A percentile compares a stretch with the other conserved stretches of the same genome.
Evolutionary conservation across 768 basidiomycete genomes (phyloP).

Genomic region (Leucocoprinus leucothites): DNA sequence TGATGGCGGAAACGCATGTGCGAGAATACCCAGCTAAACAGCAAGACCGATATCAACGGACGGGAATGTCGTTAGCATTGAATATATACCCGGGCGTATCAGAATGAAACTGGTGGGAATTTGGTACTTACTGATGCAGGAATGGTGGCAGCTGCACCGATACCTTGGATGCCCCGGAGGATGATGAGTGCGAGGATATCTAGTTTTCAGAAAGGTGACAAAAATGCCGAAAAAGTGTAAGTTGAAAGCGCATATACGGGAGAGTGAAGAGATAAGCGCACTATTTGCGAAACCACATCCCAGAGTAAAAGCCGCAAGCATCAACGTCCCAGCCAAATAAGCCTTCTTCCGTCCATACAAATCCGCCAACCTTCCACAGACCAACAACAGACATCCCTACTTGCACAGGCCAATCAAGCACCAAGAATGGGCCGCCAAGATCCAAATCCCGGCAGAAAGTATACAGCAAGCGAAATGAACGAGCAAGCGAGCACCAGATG

Average conservation of each 20-base stretch:
- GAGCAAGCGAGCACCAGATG: too few relatives aligned
- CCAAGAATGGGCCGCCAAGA: too few relatives aligned
- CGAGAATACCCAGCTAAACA: constrained; percentile 73
- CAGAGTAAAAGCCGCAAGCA: constrained; percentile 55
- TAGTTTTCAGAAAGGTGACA: constrained; percentile 25
- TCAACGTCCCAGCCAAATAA: constrained; percentile 58
- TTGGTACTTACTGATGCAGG: constrained; percentile 57
- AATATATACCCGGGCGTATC: too few relatives aligned
- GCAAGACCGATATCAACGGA: not conserved
- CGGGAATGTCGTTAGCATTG: too few relatives aligned
- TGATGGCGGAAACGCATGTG: constrained; percentile 69
- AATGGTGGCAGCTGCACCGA: constrained; percentile 74
- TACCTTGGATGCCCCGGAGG: constrained; percentile 74
- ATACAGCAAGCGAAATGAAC: not conserved
- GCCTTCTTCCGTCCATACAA: constrained; percentile 69
- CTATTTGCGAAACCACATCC: constrained; percentile 64
- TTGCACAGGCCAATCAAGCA: too few relatives aligned
- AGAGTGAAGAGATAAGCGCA: constrained; percentile 20
- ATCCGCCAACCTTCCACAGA: constrained; percentile 79
- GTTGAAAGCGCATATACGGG: too few relatives aligned
- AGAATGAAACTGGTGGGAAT: not conserved
- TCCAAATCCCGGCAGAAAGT: too few relatives aligned
- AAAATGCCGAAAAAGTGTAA: too few relatives aligned
- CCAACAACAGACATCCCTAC: constrained; percentile 74
- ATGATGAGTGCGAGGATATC: constrained; percentile 62